Conservation (phyloP, 768 basidiomycete species). For the Lyophyllum atratum region DNA sequence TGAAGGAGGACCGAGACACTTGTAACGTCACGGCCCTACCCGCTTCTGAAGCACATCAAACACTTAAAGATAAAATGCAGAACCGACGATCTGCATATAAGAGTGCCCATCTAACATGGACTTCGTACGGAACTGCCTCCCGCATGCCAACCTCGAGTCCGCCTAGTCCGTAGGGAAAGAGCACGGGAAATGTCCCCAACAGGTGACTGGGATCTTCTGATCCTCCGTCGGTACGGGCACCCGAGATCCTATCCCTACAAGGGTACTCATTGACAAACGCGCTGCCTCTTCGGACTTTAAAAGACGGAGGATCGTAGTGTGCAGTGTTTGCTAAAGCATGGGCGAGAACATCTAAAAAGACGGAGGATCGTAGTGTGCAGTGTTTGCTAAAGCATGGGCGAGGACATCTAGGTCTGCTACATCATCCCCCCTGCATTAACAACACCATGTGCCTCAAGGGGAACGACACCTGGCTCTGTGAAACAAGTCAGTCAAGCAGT, state of each 20-base stretch:
- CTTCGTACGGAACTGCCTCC: slow-evolving; percentile 5
- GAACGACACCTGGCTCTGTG: neutral
- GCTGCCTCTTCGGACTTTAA: too few relatives aligned
- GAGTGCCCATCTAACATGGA: slow-evolving; percentile 25
- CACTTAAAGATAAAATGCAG: slow-evolving; percentile 5
- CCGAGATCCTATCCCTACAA: too few relatives aligned
- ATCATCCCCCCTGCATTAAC: neutral
- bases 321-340: too few relatives aligned
- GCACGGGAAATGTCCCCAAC: slow-evolving; percentile 5
- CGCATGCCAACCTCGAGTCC: slow-evolving; percentile 8
- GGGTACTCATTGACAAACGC: too few relatives aligned
- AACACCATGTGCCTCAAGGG: neutral
- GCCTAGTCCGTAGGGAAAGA: slow-evolving; percentile 18
- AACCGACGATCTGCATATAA: slow-evolving; percentile 30
- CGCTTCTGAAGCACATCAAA: too few relatives aligned
- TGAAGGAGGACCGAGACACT: too few relatives aligned
- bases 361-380: too few relatives aligned
- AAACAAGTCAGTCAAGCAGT: too few relatives aligned
- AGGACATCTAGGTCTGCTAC: neutral
- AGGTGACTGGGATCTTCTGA: slow-evolving; percentile 4
- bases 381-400: too few relatives aligned
- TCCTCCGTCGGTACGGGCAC: neutral
- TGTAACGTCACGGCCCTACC: too few relatives aligned
- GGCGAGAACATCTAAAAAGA: too few relatives aligned
- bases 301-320: too few relatives aligned